Evolutionary conservation across 345 rosid genomes (phyloP).

Genomic region (Gossypium rotundifolium): DNA sequence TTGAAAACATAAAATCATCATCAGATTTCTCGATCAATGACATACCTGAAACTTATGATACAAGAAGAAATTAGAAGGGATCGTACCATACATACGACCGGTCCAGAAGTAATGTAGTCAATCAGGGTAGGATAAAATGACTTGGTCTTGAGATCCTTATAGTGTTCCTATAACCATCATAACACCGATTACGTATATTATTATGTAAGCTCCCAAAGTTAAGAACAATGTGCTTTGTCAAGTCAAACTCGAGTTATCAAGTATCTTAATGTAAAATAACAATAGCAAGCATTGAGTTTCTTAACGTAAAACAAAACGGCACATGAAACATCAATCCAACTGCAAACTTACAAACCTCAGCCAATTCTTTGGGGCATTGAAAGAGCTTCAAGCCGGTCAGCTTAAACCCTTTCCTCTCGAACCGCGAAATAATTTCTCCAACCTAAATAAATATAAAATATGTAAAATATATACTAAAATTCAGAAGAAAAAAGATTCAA

Average conservation of each 20-base stretch:
- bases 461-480: not conserved
- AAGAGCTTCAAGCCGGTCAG: slow-evolving; percentile 81
- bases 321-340: not conserved
- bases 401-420: slow-evolving; percentile 92
- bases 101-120: slow-evolving; percentile 86
- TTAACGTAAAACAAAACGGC: not conserved
- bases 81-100: slow-evolving; percentile 92
- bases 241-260: not conserved
- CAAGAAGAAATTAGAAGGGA: not conserved
- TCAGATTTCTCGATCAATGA: not conserved
- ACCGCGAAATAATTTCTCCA: slow-evolving; percentile 91
- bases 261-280: not conserved
- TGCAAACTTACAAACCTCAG: slow-evolving; percentile 51
- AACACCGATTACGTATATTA: not conserved
- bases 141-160: slow-evolving; percentile 79
- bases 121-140: slow-evolving; percentile 82
- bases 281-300: not conserved
- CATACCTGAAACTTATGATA: not conserved
- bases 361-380: slow-evolving; percentile 76
- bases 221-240: not conserved
- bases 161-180: slow-evolving; percentile 60
- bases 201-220: not conserved
- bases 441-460: slow-evolving; percentile 35
- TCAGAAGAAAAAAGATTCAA: not conserved
- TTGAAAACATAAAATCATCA: slow-evolving; percentile 20